A percentile compares a stretch with the other conserved stretches of the same genome.
phyloP scores from a whole-genome alignment of 768 basidiomycete species.

The Collybiopsis luxurians region DNA sequence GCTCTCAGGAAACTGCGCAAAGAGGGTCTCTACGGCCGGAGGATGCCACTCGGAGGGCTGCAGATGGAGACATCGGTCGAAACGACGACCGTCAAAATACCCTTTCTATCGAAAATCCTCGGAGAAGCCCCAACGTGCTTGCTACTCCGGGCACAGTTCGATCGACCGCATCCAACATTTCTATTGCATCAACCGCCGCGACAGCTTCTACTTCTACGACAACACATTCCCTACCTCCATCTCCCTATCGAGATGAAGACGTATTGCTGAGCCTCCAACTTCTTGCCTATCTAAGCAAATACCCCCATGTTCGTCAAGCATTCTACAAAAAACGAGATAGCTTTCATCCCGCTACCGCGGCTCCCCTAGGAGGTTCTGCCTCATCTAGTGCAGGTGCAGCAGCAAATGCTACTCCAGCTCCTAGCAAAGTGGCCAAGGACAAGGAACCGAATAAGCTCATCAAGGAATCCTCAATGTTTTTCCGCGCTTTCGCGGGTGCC shows the following conservation, averaged over 20 bases:
- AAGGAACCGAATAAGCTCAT: slow-evolving; percentile 25
- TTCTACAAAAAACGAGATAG: slow-evolving; percentile 87
- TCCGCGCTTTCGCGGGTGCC: slow-evolving; percentile 42
- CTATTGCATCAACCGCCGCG: slow-evolving; percentile 4
- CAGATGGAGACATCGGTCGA: too few relatives aligned
- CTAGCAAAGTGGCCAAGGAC: slow-evolving; percentile 18
- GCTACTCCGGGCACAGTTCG: slow-evolving; percentile 4
- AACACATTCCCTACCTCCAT: slow-evolving; percentile 29
- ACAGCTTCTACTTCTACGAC: slow-evolving; percentile 13
- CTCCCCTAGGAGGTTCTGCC: slow-evolving; percentile 17
- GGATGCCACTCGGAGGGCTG: background rate
- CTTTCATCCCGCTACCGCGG: slow-evolving; percentile 75
- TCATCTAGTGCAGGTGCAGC: slow-evolving; percentile 2
- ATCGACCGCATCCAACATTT: slow-evolving; percentile 4
- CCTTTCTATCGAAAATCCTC: background rate
- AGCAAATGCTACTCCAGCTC: background rate
- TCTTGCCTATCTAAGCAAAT: slow-evolving; percentile 95
- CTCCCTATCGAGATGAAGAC: slow-evolving; percentile 90
- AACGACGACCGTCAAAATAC: slow-evolving; percentile 1
- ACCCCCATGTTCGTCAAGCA: slow-evolving; percentile 93
- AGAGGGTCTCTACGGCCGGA: background rate
- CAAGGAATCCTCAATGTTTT: slow-evolving; percentile 28
- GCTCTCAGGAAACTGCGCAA: background rate
- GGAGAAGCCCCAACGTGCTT: background rate
- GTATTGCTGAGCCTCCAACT: slow-evolving; percentile 89